Percentiles rank a stretch among this genome's conserved stretches.
Evolutionary conservation across 805 yeast genomes (phyloP).

Genomic region (Brettanomyces custersianus): DNA sequence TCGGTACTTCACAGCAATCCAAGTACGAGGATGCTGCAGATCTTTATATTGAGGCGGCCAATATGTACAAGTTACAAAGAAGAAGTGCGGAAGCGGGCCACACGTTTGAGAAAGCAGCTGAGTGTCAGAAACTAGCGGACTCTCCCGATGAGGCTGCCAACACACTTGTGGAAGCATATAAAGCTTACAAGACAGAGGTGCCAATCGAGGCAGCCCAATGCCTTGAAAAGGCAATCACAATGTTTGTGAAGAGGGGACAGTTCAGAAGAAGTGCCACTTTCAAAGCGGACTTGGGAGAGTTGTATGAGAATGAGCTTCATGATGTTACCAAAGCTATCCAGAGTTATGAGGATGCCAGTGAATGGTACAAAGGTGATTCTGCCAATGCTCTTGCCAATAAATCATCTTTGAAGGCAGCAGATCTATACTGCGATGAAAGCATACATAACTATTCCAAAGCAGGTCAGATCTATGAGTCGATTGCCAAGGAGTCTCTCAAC

Average conservation of each 20-base stretch:
- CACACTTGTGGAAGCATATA: slow-evolving; percentile 82
- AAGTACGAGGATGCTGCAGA: slow-evolving; percentile 91
- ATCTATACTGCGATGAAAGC: slow-evolving; percentile 59
- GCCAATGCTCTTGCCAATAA: slow-evolving; percentile 87
- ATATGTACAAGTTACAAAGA: slow-evolving; percentile 68
- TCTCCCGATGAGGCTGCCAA: slow-evolving; percentile 88
- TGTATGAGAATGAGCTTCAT: slow-evolving; percentile 68
- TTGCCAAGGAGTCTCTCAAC: slow-evolving; percentile 67
- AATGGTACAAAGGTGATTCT: slow-evolving; percentile 89
- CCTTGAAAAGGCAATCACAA: slow-evolving; percentile 65
- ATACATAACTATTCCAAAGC: slow-evolving; percentile 68
- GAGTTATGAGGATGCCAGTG: slow-evolving; percentile 89
- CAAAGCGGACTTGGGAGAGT: slow-evolving; percentile 80
- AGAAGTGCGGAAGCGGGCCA: slow-evolving; percentile 70
- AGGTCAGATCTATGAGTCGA: slow-evolving; percentile 63
- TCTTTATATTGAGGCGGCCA: slow-evolving; percentile 87
- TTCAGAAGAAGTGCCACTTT: slow-evolving; percentile 95
- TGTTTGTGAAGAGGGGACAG: slow-evolving; percentile 86
- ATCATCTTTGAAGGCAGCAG: slow-evolving; percentile 84
- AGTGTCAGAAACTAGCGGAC: slow-evolving; percentile 62
- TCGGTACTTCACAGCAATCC: slow-evolving; percentile 54
- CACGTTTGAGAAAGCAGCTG: slow-evolving; percentile 81
- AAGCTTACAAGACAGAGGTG: slow-evolving; percentile 66
- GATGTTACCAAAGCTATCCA: slow-evolving; percentile 62
- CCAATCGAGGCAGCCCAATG: slow-evolving; percentile 73